Evolutionary conservation across 345 rosid genomes (phyloP), one percentile per base, ranked within the genome.

Genomic region (Citrus sinensis): DNA sequence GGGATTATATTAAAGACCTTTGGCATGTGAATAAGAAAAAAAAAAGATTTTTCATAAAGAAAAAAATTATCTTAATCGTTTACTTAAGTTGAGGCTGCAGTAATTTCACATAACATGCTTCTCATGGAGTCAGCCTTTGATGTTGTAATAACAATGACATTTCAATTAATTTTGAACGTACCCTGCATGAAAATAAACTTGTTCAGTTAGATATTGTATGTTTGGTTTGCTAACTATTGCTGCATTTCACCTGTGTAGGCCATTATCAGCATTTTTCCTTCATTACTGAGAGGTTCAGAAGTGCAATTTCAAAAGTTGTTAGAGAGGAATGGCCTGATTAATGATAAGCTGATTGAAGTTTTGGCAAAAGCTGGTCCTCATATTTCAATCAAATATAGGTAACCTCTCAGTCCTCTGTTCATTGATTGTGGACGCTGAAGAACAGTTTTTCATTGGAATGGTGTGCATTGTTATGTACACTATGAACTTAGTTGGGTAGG

Each of bases 271-370:
- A 78, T 74, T 79, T 92, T 90, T 86, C 99, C 99, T 37, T 78
- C 84, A 62, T 90, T 93, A 78, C 75, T 93, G 82, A 88, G 91
- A 84, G 97, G 96, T 83, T 86, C 89, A 60, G 98, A 95, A 83
- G 76, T 70, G 76, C 80, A 86, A 86, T 87, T 92, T 67, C 74
- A 39, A 71, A 42, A 76, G 80, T 80, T 91, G 70, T 73, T 93
- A 49, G 81, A 90, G 83, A 87, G 87, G 80, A 81, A 86, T 80
- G 87, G 82, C 76, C 78, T 80, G 42, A 67, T 77, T 75, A 71
- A 83, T 76, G 90, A 87, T 80, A 84, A 82, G 80, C 76, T 95
- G 77, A 86, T 84, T 60, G 90, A 86, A 83, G 83, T 82, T 72
- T 82, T 93, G 55, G 93, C 89, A 78, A 92, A 87, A 86, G 97